Conservation (phyloP, 2,329 filamentous ascomycete genomes). For the Apiospora aurea region DNA sequence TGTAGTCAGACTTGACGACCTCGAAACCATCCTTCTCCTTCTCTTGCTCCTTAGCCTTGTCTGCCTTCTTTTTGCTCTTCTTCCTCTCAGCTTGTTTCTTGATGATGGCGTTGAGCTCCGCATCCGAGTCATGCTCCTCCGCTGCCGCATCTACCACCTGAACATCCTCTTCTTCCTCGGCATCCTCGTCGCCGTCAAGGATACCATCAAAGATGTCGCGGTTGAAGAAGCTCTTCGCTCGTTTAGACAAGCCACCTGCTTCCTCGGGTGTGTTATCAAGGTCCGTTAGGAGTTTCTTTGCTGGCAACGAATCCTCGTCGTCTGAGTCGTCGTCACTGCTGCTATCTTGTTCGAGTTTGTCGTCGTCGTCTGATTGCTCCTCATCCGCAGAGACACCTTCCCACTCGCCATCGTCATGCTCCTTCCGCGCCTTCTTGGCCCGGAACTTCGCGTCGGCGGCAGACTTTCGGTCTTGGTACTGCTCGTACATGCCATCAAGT, state of each 20-base stretch:
- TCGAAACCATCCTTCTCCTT: slow-evolving; percentile 63
- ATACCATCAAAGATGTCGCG: slow-evolving; percentile 94
- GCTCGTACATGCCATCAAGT: slow-evolving; percentile 85
- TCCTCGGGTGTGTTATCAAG: slow-evolving; percentile 61
- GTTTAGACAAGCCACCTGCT: slow-evolving; percentile 74
- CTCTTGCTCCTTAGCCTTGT: slow-evolving; percentile 32
- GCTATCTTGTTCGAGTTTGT: slow-evolving; percentile 66
- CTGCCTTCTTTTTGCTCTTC: slow-evolving; percentile 27
- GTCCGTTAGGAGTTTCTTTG: slow-evolving; percentile 65
- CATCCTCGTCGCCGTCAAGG: slow-evolving; percentile 67
- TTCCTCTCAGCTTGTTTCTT: slow-evolving; percentile 43
- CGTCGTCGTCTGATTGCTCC: slow-evolving; percentile 62
- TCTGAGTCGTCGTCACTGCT: slow-evolving; percentile 59
- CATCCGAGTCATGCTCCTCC: slow-evolving; percentile 38
- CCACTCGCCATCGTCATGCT: slow-evolving; percentile 88
- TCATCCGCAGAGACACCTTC: slow-evolving; percentile 81
- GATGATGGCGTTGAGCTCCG: slow-evolving; percentile 29
- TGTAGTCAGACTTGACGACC: slow-evolving; percentile 59
- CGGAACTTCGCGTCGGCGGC: slow-evolving; percentile 85
- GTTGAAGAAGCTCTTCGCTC: slow-evolving; percentile 88
- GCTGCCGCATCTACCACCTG: slow-evolving; percentile 38
- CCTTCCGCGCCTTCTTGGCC: slow-evolving; percentile 85
- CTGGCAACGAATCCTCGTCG: slow-evolving; percentile 56
- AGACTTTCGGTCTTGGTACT: slow-evolving; percentile 82
- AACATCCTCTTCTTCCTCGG: slow-evolving; percentile 46